Percentiles rank a stretch among this genome's conserved stretches.
These are phyloP conservation scores for Candolleomyces aberdarensis DNA, from an alignment of 768 basidiomycete genomes.

Conservation along the genomic window DNA sequence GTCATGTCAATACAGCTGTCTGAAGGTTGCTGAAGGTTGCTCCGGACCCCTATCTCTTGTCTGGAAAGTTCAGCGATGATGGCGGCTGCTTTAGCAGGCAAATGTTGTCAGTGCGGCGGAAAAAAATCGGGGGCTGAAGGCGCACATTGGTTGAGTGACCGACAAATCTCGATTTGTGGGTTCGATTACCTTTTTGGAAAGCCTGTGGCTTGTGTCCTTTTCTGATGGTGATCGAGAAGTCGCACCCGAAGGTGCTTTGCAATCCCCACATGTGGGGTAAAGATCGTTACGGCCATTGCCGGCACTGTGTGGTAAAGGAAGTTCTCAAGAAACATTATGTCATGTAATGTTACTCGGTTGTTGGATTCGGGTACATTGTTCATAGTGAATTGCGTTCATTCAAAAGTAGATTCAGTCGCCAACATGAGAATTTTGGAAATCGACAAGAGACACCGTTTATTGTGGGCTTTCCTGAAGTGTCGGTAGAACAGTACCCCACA, in stretches of 20 bases:
- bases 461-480: too few species aligned
- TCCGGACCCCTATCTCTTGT: neutral
- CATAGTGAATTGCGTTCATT: too few species aligned
- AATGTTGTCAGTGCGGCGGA: neutral
- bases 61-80: neutral
- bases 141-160: slow-evolving; percentile 1
- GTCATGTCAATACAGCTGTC: neutral
- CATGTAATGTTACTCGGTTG: too few species aligned
- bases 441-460: too few species aligned
- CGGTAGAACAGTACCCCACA: too few species aligned
- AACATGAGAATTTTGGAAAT: too few species aligned
- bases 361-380: too few species aligned
- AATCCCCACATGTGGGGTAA: neutral
- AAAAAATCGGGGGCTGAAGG: neutral
- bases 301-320: neutral
- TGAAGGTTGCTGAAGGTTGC: neutral
- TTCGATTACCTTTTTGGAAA: slow-evolving; percentile 2
- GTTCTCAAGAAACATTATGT: neutral
- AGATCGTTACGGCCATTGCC: neutral
- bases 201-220: neutral
- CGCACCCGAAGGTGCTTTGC: neutral
- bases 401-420: too few species aligned
- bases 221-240: neutral
- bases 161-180: slow-evolving; percentile 4
- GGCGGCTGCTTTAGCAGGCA: neutral